Evolutionary conservation across 345 rosid genomes (phyloP).

Genomic region (Rhodamnia rubescens): DNA sequence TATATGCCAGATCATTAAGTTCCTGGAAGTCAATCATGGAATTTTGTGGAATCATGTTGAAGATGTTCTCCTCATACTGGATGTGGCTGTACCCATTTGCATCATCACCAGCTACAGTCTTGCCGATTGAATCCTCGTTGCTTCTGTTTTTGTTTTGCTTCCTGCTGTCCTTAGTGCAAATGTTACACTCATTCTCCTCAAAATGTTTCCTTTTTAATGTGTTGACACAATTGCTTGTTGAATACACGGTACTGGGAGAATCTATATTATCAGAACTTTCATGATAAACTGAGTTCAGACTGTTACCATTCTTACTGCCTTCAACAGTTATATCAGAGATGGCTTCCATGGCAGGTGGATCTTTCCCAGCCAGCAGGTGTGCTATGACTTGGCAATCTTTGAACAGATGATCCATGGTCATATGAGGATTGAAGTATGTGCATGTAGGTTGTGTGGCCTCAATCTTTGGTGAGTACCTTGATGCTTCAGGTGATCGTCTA

Average conservation of each 20-base stretch:
- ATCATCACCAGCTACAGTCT: not conserved
- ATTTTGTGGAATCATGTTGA: conserved; percentile 10
- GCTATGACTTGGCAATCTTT: conserved; percentile 26
- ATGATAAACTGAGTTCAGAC: not conserved
- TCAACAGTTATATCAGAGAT: conserved; percentile 10
- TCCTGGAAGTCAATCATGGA: conserved; percentile 11
- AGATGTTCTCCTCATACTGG: conserved; percentile 10
- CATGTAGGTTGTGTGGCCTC: conserved; percentile 3
- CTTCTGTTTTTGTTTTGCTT: conserved; percentile 1
- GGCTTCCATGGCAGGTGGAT: conserved; percentile 13
- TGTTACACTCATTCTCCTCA: conserved; percentile 7
- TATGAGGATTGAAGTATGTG: not conserved
- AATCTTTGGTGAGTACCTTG: not conserved
- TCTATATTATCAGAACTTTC: conserved; percentile 2
- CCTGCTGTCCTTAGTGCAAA: conserved; percentile 2
- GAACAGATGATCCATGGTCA: conserved; percentile 22
- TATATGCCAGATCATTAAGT: not conserved
- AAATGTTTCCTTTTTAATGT: conserved; percentile 14
- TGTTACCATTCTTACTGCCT: conserved; percentile 3
- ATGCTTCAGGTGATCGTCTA: not conserved
- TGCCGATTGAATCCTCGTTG: conserved; percentile 2
- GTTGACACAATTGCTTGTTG: conserved; percentile 5
- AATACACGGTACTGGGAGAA: conserved; percentile 13
- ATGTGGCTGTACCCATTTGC: conserved; percentile 7
- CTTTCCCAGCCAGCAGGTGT: conserved; percentile 18